These are phyloP conservation scores for Rhodofomes roseus DNA, from an alignment of 1,284 basidiomycete genomes.

Conservation along the genomic window DNA sequence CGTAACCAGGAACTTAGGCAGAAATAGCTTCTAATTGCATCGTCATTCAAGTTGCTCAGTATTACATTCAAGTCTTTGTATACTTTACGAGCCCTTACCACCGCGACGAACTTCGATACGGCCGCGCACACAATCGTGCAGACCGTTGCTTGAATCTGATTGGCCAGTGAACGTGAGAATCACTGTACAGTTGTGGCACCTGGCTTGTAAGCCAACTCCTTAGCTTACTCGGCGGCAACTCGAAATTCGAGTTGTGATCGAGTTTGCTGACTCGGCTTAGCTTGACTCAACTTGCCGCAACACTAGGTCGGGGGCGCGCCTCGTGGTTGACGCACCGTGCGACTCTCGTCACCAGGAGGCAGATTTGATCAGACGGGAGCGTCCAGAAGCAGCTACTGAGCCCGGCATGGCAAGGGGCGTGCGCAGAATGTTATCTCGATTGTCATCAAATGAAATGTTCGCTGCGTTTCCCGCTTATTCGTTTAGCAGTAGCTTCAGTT, in stretches of 20 bases:
- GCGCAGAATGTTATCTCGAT: conserved; percentile 31
- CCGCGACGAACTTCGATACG: too few species aligned
- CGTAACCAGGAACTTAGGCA: background rate
- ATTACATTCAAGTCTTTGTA: too few species aligned
- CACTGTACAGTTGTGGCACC: too few species aligned
- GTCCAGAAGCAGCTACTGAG: conserved; percentile 19
- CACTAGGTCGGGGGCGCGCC: conserved; percentile 4
- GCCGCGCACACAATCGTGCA: too few species aligned
- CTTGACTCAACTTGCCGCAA: too few species aligned
- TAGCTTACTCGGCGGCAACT: too few species aligned
- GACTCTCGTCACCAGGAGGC: conserved; percentile 14
- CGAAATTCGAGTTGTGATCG: too few species aligned
- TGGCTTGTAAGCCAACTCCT: too few species aligned
- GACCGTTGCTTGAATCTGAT: too few species aligned
- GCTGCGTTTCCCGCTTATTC: background rate
- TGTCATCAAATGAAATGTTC: conserved; percentile 5
- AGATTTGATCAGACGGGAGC: conserved; percentile 18
- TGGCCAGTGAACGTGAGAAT: too few species aligned
- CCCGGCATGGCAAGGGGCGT: conserved; percentile 10
- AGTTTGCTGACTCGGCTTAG: too few species aligned
- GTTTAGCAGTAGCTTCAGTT: background rate
- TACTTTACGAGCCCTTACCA: too few species aligned
- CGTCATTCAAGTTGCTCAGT: background rate
- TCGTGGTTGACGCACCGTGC: conserved; percentile 16
- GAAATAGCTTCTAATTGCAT: background rate